Evolutionary conservation across 495 filamentous ascomycete species (phyloP).

Genomic region (Penicillium flavigenum): DNA sequence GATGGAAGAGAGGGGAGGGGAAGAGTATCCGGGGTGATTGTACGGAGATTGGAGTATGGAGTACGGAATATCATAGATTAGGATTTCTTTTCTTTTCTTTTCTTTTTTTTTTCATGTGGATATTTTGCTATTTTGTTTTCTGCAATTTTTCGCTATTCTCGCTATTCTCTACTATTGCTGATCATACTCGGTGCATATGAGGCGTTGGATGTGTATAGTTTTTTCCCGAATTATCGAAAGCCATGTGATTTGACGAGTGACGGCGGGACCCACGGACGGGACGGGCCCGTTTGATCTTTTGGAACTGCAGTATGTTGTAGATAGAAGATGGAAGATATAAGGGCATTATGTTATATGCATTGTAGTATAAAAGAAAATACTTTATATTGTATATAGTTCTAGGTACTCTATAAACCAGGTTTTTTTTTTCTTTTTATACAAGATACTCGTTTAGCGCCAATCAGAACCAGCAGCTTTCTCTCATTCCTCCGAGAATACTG

Average conservation of each 20-base stretch:
- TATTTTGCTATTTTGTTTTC: background rate
- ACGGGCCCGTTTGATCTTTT: slow-evolving; percentile 15
- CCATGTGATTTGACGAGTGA: slow-evolving; percentile 6
- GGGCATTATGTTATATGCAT: too few species aligned
- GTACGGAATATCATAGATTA: background rate
- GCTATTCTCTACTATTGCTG: background rate
- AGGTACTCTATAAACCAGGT: background rate
- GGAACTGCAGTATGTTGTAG: too few species aligned
- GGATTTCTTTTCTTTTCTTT: slow-evolving; percentile 4
- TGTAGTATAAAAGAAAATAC: too few species aligned
- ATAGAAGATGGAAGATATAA: too few species aligned
- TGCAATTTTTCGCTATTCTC: background rate
- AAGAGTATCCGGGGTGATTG: slow-evolving; percentile 5
- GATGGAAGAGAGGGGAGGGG: background rate
- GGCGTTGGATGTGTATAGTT: slow-evolving; percentile 23
- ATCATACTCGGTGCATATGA: slow-evolving; percentile 25
- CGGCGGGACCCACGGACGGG: slow-evolving; percentile 21
- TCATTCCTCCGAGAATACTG: background rate
- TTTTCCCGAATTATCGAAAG: slow-evolving; percentile 13
- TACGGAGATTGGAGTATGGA: slow-evolving; percentile 5
- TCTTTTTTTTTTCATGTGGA: background rate
- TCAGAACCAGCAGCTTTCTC: background rate
- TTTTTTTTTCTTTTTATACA: background rate
- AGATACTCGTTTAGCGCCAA: background rate
- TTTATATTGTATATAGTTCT: too few species aligned